Base-by-base conservation (phyloP, 2,329 filamentous ascomycete genomes). In the Metarhizium anisopliae region DNA sequence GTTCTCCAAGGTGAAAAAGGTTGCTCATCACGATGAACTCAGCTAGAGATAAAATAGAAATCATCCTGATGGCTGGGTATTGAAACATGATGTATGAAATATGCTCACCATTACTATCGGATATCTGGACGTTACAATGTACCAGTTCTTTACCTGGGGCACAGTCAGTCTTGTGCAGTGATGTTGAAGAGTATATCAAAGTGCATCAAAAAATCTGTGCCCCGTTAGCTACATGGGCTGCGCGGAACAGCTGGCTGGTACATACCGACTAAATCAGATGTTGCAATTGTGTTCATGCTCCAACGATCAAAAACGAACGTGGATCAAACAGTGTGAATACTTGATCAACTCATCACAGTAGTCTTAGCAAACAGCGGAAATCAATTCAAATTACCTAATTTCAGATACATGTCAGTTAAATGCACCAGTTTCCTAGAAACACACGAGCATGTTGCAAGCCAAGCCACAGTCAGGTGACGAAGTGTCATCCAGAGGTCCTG, bases 251-350 rank as follows among this genome's bases (percentile, higher is more conserved):
- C 53, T 13, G 54, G 53, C 52, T 72, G 60, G 76, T 72, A 52
- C 55, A 14, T 56, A 56, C 54, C 72, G 60, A 76, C 72, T 70
- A 72, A 72, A 74, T 80, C 77, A 80, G 77, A 79, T 77, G 77
- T 72, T 77, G 72, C 70, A 63, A 62, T 66, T 73, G 64, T 78
- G 76, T 80, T 81, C 78, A 81, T 79, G 61, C 74, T 72, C 73
- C 72, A 64, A 58, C 64, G 63, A 70, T 70, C 67, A 66, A 62
- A 68, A 72, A 30, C 25, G 67, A 65, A 59, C 56, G 62, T 59
- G 62, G 67, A 74, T 81, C 78, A 80, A 79, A 81, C 77, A 81
- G 78, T 81, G 78, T 81, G 78, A 81, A 81, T 81, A 81, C 75
- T 64, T 62, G 62, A 62, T 68, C 66, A 70, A 63, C 65, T 80